Base-by-base conservation (phyloP, 208 protist species). In the Endotrypanum monterogeii region DNA sequence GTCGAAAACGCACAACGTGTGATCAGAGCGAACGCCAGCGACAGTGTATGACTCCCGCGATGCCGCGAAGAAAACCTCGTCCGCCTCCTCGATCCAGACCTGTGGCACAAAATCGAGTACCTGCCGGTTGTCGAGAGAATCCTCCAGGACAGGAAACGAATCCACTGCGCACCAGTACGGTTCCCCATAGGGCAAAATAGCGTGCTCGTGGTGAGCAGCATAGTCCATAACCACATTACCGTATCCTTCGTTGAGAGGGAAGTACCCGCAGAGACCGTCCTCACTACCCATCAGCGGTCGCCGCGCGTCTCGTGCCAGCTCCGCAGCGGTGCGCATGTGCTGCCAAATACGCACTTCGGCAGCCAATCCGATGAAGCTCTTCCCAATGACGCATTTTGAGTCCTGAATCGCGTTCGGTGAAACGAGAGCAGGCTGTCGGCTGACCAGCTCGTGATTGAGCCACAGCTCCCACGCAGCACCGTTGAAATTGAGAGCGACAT, bases 401-500 rank as follows among this genome's bases (percentile, higher is more conserved):
- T 92, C 74, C 11, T 39, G 44, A 54, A 97, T 94, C 0, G 85
- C 73, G 48, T 89, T 71, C 25, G 90, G 84, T 8, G 83, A 88
- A 25, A 95, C 83, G 8, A 91, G 76, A 35, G 90, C 87, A 16
- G 76, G 76, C 41, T 82, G 76, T 11, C 67, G 69, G 11, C 85
- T 63, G 16, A 89, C 89, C 66, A 95, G 70, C 25, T 71, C 51
- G 60, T 89, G 75, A 78, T 97, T 82, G 23, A 97, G 76, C 80
- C 83, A 95, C 67, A 97, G 71, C 68, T 94, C 86, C 92, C 94
- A 97, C 44, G 80, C 80, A 0, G 79, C 86, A 28, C 94, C 94
- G 39, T 88, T 93, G 81, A 94, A 97, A 72, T 94, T 89, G 39
- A 97, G 89, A n/a, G 85, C 94, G 7, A 97, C 89, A 71, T 96